A percentile compares a stretch with the other conserved stretches of the same genome.
These are phyloP conservation scores for Emericellopsis atlantica DNA, from an alignment of 2,329 filamentous ascomycete genomes.

Conservation along the genomic window DNA sequence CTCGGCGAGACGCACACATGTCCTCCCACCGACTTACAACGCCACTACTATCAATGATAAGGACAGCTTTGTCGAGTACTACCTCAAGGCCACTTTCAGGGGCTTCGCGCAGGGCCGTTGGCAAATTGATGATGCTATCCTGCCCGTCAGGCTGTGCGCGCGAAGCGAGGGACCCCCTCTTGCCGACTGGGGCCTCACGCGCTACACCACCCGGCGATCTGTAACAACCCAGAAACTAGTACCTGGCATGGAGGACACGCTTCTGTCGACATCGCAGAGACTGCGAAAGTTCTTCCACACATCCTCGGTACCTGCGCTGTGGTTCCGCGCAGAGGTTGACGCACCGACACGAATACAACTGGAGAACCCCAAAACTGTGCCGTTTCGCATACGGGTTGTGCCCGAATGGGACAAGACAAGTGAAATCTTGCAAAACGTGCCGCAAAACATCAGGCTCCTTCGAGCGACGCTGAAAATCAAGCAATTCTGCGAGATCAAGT, in stretches of 20 bases:
- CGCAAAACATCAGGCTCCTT: not conserved
- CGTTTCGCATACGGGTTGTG: not conserved
- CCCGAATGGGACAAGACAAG: not conserved
- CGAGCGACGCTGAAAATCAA: not conserved
- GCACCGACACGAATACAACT: not conserved
- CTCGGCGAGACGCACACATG: not conserved
- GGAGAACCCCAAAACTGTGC: not conserved
- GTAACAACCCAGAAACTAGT: not conserved
- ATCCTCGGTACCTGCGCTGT: not conserved
- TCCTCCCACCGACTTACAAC: not conserved
- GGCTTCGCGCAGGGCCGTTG: not conserved
- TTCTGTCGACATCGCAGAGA: not conserved
- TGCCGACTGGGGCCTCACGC: not conserved
- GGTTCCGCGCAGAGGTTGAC: not conserved
- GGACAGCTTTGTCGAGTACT: conserved; percentile 1
- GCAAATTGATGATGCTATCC: not conserved
- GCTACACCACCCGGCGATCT: not conserved
- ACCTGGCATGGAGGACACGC: not conserved
- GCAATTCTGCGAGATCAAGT: not conserved
- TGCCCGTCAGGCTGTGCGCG: not conserved
- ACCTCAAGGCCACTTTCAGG: not conserved
- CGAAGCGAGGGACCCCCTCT: not conserved
- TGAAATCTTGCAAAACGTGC: not conserved
- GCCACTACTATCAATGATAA: not conserved
- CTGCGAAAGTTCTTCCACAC: not conserved